Conservation (phyloP, 2,329 filamentous ascomycete genomes). For the Sphaceloma murrayae region DNA sequence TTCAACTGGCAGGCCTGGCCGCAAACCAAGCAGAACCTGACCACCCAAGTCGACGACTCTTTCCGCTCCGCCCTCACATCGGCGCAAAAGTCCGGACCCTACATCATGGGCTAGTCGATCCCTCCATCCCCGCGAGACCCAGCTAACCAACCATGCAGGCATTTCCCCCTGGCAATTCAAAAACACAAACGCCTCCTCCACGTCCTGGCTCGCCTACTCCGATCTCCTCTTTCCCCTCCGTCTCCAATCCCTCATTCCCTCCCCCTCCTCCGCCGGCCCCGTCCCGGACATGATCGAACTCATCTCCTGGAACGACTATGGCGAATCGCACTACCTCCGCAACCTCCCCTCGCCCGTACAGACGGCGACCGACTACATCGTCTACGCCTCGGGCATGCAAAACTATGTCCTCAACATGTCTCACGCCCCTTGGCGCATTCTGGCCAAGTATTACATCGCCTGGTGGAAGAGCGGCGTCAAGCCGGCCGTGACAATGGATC, state of each 20-base stretch:
- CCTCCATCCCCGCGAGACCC: not conserved
- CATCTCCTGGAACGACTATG: slow-evolving; percentile 34
- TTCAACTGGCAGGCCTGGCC: slow-evolving; percentile 36
- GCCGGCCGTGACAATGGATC: slow-evolving; percentile 29
- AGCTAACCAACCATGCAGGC: slow-evolving; percentile 23
- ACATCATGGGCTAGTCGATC: slow-evolving; percentile 27
- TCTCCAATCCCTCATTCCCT: slow-evolving; percentile 18
- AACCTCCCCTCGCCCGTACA: slow-evolving; percentile 27
- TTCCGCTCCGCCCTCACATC: slow-evolving; percentile 29
- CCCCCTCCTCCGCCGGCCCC: too few relatives aligned
- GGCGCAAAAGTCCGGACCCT: slow-evolving; percentile 29
- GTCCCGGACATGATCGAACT: slow-evolving; percentile 33
- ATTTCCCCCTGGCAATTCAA: slow-evolving; percentile 35
- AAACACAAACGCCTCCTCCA: slow-evolving; percentile 29
- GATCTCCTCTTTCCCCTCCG: slow-evolving; percentile 31
- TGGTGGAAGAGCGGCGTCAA: slow-evolving; percentile 31
- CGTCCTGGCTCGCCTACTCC: slow-evolving; percentile 31
- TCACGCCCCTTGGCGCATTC: slow-evolving; percentile 32
- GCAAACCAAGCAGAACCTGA: slow-evolving; percentile 28
- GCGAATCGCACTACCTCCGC: slow-evolving; percentile 33
- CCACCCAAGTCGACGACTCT: slow-evolving; percentile 26
- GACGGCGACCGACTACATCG: slow-evolving; percentile 26
- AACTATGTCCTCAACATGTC: slow-evolving; percentile 30
- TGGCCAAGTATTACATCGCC: slow-evolving; percentile 31
- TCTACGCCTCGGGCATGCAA: slow-evolving; percentile 26